Evolutionary conservation across 345 rosid genomes (phyloP).

Genomic region (Salix exigua): DNA sequence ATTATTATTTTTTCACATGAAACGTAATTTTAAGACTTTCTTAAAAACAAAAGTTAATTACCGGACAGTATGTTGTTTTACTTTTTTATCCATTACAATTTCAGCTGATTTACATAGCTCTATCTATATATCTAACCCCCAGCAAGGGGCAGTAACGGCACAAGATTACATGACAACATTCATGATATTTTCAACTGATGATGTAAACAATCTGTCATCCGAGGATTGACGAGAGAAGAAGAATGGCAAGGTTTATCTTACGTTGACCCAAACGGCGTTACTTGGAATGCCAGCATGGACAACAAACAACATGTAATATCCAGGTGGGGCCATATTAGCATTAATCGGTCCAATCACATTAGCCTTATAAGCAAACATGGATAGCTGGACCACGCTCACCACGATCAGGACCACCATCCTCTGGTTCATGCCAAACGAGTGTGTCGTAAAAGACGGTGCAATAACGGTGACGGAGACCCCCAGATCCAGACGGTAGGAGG

Average conservation of each 20-base stretch:
- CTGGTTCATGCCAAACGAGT: slow-evolving; percentile 70
- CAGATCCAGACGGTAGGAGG: slow-evolving; percentile 41
- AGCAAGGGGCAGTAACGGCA: neutral
- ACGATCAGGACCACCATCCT: slow-evolving; percentile 50
- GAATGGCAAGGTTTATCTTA: slow-evolving; percentile 5
- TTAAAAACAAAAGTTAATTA: no score
- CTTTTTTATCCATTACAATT: no score
- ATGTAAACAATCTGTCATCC: no score
- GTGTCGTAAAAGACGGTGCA: slow-evolving; percentile 65
- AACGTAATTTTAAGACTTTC: no score
- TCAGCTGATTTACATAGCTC: no score
- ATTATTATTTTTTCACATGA: no score
- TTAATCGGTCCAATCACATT: slow-evolving; percentile 41
- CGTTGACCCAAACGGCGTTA: slow-evolving; percentile 55
- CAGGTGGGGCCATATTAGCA: slow-evolving; percentile 59
- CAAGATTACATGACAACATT: no score
- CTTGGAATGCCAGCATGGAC: slow-evolving; percentile 64
- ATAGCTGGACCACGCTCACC: slow-evolving; percentile 34
- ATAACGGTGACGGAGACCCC: slow-evolving; percentile 39
- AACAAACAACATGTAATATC: slow-evolving; percentile 66
- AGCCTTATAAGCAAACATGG: slow-evolving; percentile 39
- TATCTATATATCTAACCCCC: neutral
- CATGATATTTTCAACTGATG: no score
- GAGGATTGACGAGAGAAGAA: neutral
- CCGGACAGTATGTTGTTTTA: no score